Evolutionary conservation across 495 filamentous ascomycete genomes (phyloP).

Genomic region (Podospora anserina): DNA sequence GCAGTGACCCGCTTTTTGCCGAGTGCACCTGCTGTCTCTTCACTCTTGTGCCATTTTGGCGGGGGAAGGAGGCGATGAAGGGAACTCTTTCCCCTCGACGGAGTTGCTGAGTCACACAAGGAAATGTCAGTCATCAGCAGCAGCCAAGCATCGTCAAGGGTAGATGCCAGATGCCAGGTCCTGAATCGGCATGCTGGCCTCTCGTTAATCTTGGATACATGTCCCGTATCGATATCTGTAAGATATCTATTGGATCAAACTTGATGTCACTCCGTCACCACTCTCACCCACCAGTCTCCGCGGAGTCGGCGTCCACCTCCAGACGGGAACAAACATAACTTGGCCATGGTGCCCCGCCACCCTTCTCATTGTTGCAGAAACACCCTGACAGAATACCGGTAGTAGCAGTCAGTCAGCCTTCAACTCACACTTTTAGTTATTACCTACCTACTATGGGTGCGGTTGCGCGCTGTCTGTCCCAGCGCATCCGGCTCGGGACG

Average conservation of each 20-base stretch:
- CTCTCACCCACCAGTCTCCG: not conserved
- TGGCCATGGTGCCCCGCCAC: constrained; percentile 11
- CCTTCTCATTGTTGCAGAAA: not conserved
- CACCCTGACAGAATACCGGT: not conserved
- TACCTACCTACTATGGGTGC: constrained; percentile 15
- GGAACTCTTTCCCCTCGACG: no score
- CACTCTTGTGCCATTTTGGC: constrained; percentile 7
- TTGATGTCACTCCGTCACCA: constrained; percentile 9
- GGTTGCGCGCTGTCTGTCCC: constrained; percentile 16
- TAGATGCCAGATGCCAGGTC: not conserved
- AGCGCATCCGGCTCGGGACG: constrained; percentile 17
- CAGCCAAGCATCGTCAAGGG: not conserved
- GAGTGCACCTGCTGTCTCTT: not conserved
- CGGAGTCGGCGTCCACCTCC: not conserved
- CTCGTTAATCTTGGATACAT: not conserved
- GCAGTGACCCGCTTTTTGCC: not conserved
- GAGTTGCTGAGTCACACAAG: constrained; percentile 2
- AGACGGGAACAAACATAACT: not conserved
- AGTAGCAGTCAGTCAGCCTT: no score
- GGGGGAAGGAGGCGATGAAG: not conserved
- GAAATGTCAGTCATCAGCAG: not conserved
- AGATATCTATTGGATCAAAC: not conserved
- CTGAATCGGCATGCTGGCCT: not conserved
- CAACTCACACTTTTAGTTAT: not conserved
- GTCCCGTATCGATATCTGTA: not conserved